Evolutionary conservation across 495 filamentous ascomycete species (phyloP).

Genomic region (Neurospora intermedia): DNA sequence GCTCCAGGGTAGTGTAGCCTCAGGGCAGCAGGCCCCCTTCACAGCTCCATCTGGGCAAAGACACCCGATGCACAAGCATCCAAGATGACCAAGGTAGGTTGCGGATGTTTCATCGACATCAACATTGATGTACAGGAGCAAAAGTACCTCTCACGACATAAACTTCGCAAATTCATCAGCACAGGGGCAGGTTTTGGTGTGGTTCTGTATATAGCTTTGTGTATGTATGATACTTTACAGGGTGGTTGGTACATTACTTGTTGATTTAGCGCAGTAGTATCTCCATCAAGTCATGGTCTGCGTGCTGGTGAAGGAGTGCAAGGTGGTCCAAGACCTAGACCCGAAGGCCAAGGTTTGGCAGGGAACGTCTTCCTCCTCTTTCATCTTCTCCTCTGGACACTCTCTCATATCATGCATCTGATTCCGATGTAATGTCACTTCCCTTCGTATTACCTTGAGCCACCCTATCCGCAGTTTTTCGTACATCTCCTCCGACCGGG

Average conservation of each 20-base stretch:
- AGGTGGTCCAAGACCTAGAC: neutral
- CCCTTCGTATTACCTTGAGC: neutral
- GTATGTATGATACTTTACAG: neutral
- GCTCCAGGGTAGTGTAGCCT: neutral
- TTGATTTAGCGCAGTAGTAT: neutral
- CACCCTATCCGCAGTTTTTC: neutral
- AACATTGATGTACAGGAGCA: neutral
- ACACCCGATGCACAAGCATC: fast-evolving
- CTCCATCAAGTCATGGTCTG: neutral
- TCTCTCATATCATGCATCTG: neutral
- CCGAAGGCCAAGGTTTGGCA: fast-evolving
- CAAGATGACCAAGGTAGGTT: neutral
- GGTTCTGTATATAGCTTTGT: neutral
- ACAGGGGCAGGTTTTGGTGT: neutral
- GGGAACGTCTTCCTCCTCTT: neutral
- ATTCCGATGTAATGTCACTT: neutral
- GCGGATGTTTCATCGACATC: no score
- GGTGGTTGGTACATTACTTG: neutral
- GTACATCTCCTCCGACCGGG: neutral
- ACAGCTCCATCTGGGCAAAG: neutral
- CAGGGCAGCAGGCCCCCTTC: neutral
- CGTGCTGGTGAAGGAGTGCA: fast-evolving
- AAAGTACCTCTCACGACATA: neutral
- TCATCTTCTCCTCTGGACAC: neutral
- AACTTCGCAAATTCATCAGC: neutral